phyloP scores from a whole-genome alignment of 768 basidiomycete species.

The Gloeostereum incarnatum region DNA sequence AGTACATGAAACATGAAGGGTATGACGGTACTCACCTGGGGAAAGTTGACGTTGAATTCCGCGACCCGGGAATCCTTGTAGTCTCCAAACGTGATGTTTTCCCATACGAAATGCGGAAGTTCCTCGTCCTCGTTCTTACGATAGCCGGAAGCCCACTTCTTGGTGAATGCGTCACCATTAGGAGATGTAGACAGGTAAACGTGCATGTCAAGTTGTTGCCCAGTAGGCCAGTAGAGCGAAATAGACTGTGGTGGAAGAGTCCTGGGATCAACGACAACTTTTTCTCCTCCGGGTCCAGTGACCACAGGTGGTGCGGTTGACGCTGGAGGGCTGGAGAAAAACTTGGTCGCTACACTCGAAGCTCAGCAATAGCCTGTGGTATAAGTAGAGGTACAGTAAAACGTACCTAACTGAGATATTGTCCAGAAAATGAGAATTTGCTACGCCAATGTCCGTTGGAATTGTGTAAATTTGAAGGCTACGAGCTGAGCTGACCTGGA shows the following conservation, averaged over 20 bases:
- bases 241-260: conserved; percentile 46
- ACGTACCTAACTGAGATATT: conserved; percentile 56
- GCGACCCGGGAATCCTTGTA: conserved; percentile 51
- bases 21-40: conserved; percentile 38
- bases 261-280: conserved; percentile 30
- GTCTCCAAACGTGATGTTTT: conserved; percentile 70
- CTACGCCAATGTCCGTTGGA: conserved; percentile 22
- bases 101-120: conserved; percentile 68
- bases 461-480: not conserved
- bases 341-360: conserved; percentile 16
- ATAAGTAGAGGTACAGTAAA: not conserved
- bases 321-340: conserved; percentile 20
- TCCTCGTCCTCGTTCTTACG: conserved; percentile 35
- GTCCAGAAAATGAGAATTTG: conserved; percentile 63
- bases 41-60: conserved; percentile 38
- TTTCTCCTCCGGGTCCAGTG: conserved; percentile 13
- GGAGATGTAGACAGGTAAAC: conserved; percentile 66
- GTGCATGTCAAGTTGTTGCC: conserved; percentile 57
- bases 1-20: not conserved
- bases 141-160: conserved; percentile 40
- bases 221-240: conserved; percentile 50
- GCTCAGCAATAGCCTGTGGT: not conserved
- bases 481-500: conserved; percentile 26
- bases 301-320: conserved; percentile 17
- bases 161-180: conserved; percentile 47